These are phyloP conservation scores for Solanum dulcamara DNA, from an alignment of 257 asterid species.

Conservation along the genomic window DNA sequence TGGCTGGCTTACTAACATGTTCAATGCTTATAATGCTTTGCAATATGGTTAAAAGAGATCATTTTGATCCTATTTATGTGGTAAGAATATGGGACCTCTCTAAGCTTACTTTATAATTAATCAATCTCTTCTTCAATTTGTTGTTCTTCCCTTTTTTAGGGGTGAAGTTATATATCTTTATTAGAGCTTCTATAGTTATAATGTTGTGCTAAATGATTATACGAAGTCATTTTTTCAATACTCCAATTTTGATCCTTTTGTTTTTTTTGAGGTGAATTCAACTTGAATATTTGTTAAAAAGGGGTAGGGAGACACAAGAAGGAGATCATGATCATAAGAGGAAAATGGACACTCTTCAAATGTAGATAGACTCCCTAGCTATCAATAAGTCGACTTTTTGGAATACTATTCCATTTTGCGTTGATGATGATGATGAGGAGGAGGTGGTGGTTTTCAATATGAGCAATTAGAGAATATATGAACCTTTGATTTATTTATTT, in stretches of 20 bases:
- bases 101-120: neutral
- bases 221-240: neutral
- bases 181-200: neutral
- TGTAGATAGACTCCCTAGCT: neutral
- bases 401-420: too few relatives aligned
- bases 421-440: neutral
- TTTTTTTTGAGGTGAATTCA: neutral
- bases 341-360: neutral
- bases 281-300: neutral
- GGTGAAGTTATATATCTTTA: neutral
- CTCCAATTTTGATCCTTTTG: neutral
- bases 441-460: neutral
- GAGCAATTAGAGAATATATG: neutral
- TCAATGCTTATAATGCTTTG: slow-evolving; percentile 55
- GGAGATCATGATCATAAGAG: neutral
- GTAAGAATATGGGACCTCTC: slow-evolving; percentile 2
- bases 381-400: accelerated
- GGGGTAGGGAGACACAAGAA: neutral
- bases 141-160: neutral
- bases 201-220: neutral
- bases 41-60: slow-evolving; percentile 50
- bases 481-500: neutral
- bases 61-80: slow-evolving; percentile 36
- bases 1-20: slow-evolving; percentile 45
- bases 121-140: neutral